Conservation (phyloP, 495 filamentous ascomycete species). For the Hypoxylon fuscum region DNA sequence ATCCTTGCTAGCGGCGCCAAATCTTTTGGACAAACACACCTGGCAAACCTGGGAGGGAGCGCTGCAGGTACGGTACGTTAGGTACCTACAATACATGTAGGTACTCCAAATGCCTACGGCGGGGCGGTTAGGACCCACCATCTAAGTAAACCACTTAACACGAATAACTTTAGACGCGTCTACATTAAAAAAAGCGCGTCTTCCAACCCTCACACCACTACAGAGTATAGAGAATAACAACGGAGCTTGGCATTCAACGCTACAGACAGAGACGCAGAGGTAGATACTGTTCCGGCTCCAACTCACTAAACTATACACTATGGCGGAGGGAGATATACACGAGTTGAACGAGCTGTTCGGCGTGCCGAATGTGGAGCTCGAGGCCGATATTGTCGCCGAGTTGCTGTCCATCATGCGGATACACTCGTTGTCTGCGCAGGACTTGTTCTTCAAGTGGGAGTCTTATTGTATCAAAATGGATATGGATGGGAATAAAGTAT, state of each 20-base stretch:
- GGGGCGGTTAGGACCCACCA: slow-evolving; percentile 1
- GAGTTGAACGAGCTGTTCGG: slow-evolving; percentile 79
- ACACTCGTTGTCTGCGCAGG: slow-evolving; percentile 77
- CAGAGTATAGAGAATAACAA: slow-evolving; percentile 2
- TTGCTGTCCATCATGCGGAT: slow-evolving; percentile 84
- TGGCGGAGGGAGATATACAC: slow-evolving; percentile 59
- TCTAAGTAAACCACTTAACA: slow-evolving; percentile 42
- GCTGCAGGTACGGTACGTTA: no score
- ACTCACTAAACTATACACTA: slow-evolving; percentile 40
- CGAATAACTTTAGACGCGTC: slow-evolving; percentile 23
- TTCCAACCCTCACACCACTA: neutral
- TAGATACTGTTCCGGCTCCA: neutral
- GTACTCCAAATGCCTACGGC: no score
- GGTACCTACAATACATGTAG: no score
- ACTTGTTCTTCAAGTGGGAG: slow-evolving; percentile 98
- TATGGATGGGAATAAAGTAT: slow-evolving; percentile 73
- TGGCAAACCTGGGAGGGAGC: no score
- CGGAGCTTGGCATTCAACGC: neutral
- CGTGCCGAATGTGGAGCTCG: slow-evolving; percentile 58
- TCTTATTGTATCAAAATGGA: slow-evolving; percentile 94
- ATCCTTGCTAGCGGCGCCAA: no score
- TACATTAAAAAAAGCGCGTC: slow-evolving; percentile 26
- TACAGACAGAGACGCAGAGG: neutral
- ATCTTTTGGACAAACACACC: no score
- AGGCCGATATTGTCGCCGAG: slow-evolving; percentile 78